These are phyloP conservation scores for Monilinia aucupariae DNA, from an alignment of 2,329 filamentous ascomycete genomes.

Conservation along the genomic window DNA sequence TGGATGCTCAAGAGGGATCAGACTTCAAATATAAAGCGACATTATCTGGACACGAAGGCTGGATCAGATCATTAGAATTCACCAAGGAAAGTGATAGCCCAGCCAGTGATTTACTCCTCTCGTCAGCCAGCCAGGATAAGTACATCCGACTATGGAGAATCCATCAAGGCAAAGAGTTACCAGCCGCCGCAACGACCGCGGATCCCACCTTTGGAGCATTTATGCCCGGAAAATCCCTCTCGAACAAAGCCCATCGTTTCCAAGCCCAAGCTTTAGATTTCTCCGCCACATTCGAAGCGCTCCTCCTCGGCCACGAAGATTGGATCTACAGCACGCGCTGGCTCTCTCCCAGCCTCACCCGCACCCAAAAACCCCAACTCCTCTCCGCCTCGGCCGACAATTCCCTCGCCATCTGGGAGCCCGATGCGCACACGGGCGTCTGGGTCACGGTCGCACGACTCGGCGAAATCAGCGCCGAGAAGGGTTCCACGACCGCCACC, in stretches of 20 bases:
- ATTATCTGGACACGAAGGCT: conserved; percentile 85
- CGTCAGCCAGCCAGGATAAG: conserved; percentile 95
- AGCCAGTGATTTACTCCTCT: conserved; percentile 68
- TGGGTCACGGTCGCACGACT: conserved; percentile 84
- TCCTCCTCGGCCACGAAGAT: conserved; percentile 92
- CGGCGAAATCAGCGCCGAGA: conserved; percentile 89
- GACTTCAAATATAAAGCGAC: conserved; percentile 69
- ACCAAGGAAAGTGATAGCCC: conserved; percentile 51
- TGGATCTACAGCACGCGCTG: conserved; percentile 83
- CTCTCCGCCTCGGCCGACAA: conserved; percentile 93
- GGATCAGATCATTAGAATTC: conserved; percentile 84
- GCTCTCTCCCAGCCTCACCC: conserved; percentile 31
- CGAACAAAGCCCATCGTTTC: conserved; percentile 84
- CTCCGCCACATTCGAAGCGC: conserved; percentile 85
- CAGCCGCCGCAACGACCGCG: conserved; percentile 48
- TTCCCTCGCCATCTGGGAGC: conserved; percentile 87
- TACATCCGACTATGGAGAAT: conserved; percentile 93
- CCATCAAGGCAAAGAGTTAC: conserved; percentile 62
- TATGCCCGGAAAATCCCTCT: conserved; percentile 64
- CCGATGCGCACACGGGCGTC: conserved; percentile 75
- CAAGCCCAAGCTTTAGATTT: conserved; percentile 56
- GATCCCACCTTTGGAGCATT: conserved; percentile 55
- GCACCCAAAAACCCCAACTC: conserved; percentile 54
- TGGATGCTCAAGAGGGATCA: conserved; percentile 39
- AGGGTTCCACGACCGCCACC: conserved; percentile 92